These are phyloP conservation scores for Scenedesmus sp. DNA, from an alignment of 163 green algal species.

Conservation along the genomic window DNA sequence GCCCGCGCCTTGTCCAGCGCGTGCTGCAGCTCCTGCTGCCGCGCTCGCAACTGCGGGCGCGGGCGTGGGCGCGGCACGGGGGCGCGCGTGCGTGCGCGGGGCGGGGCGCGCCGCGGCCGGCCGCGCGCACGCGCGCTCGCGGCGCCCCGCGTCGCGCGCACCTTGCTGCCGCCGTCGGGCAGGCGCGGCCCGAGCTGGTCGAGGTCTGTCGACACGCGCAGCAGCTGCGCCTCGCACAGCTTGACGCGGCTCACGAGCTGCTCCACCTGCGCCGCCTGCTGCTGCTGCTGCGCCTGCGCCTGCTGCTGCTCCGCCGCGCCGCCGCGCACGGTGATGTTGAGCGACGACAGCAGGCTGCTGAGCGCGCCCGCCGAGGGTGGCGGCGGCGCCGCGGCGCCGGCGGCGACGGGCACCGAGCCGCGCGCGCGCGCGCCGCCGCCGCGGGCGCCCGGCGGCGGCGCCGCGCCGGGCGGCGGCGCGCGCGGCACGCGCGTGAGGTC, in stretches of 20 bases:
- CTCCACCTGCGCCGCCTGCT: constrained; percentile 32
- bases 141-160: no score
- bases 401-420: background rate
- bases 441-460: background rate
- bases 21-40: constrained; percentile 10
- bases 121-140: no score
- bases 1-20: background rate
- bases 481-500: no score
- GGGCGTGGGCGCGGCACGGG: no score
- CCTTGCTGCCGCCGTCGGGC: constrained; percentile 57
- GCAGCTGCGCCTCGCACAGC: constrained; percentile 40
- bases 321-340: constrained; percentile 20
- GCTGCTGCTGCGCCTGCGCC: background rate
- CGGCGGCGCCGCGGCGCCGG: background rate
- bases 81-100: no score
- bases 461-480: no score
- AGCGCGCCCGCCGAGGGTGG: background rate
- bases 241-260: no score
- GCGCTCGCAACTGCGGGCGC: constrained; percentile 4
- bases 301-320: constrained; percentile 10
- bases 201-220: constrained; percentile 40
- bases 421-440: background rate
- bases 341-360: constrained; percentile 6
- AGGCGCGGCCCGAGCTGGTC: constrained; percentile 33
- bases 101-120: no score